Percentiles rank a stretch among this genome's conserved stretches.
Evolutionary conservation across 192 early-diverging fungal genomes (phyloP).

Genomic region (Funneliformis mosseae): DNA sequence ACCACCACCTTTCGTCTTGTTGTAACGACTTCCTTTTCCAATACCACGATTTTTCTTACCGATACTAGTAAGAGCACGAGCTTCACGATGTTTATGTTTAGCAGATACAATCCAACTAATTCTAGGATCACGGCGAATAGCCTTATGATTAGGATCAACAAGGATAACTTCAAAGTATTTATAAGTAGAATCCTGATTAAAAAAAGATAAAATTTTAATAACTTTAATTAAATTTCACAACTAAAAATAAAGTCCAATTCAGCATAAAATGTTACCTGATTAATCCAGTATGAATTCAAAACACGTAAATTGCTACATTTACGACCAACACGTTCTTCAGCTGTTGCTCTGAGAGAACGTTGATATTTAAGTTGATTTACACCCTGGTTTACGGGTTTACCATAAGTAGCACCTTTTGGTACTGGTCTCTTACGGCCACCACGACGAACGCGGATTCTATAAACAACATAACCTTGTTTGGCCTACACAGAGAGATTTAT

Average conservation of each 20-base stretch:
- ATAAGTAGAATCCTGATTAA: conserved; percentile 84
- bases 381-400: conserved; percentile 98
- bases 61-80: conserved; percentile 95
- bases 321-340: conserved; percentile 98
- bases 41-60: conserved; percentile 98
- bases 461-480: conserved; percentile 99
- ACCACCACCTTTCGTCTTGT: conserved; percentile 96
- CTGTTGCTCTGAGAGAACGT: conserved; percentile 88
- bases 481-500: conserved; percentile 53
- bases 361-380: conserved; percentile 99
- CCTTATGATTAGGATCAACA: conserved; percentile 97
- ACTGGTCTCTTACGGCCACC: conserved; percentile 97
- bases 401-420: conserved; percentile 97
- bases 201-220: conserved; percentile 1
- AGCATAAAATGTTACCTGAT: conserved; percentile 59
- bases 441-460: conserved; percentile 98
- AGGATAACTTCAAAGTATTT: conserved; percentile 99
- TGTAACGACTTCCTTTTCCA: conserved; percentile 94
- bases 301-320: conserved; percentile 98
- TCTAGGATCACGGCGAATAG: conserved; percentile 97
- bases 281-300: conserved; percentile 99
- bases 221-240: not conserved
- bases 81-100: conserved; percentile 98
- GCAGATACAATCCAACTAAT: conserved; percentile 99
- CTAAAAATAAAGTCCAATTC: not conserved